Base-by-base conservation (phyloP, 495 filamentous ascomycete genomes). In the Sordaria brevicollis region DNA sequence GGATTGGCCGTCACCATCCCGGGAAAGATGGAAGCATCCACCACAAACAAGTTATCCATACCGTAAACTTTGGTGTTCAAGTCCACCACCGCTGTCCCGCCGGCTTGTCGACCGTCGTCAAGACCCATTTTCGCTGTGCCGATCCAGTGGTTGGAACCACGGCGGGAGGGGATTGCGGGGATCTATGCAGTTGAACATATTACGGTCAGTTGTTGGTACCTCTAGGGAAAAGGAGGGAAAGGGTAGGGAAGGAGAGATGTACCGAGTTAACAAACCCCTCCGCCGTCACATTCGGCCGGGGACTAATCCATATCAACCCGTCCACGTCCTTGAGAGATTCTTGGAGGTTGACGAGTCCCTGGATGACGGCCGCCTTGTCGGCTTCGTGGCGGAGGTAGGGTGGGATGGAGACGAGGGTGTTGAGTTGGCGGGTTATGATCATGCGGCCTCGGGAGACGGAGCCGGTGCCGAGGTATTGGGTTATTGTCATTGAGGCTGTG, bases 101-200 rank as follows among this genome's bases (percentile, higher is more conserved):
- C 79, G 37, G 80, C 82, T 31, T 70, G 36, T 17, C 86, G 83
- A 33, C 89, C 89, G 72, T 88, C 86, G 73, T 90, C 86, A 13
- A 79, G 79, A 41, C 89, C 89, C 74, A 91, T 80, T 81, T 89
- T 90, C 4, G 29, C 68, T 7, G 35, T 10, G 38, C 79, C 69
- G 67, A 90, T 85, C 88, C 89, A 92, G 82, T 92, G 90, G 74
- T 89, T 91, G 43, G 89, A 82, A 29, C 86, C 80, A n/a, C 86
- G 85, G 17, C 85, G 82, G 8, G 85, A 82, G 10, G 86, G 78
- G 70, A 85, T 86, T 54, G 81, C 81, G 19, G 81, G 80, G 17
- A 84, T 82, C 73, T 75, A 31, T 39, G 11, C 15, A 8, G 19
- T 19, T 57, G n/a, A n/a, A 39, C 2, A 35, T 13, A 69, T 31